Conservation (phyloP, 2,329 filamentous ascomycete genomes). For the Mycogone perniciosa region DNA sequence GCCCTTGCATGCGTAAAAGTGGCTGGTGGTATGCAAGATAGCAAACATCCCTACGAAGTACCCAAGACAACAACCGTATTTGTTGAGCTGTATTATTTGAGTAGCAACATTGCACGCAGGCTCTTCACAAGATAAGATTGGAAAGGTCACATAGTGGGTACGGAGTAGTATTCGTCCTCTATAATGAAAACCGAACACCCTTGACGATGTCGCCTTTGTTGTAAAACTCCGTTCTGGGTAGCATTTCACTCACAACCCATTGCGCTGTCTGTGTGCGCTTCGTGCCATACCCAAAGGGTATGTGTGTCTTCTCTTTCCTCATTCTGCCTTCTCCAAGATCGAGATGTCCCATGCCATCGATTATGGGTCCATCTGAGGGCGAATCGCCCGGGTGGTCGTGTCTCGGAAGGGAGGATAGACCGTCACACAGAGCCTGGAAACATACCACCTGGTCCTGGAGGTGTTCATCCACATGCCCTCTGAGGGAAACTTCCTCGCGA, state of each 20-base stretch:
- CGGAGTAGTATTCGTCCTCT: background rate
- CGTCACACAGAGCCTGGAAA: slow-evolving; percentile 53
- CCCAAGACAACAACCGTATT: too few species aligned
- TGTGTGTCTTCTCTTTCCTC: slow-evolving; percentile 38
- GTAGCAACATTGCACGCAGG: too few species aligned
- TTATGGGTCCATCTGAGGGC: slow-evolving; percentile 15
- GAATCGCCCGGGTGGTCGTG: slow-evolving; percentile 15
- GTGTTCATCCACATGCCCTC: slow-evolving; percentile 48
- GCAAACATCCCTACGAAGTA: too few species aligned
- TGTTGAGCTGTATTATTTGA: too few species aligned
- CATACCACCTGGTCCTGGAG: slow-evolving; percentile 57
- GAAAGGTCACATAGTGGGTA: too few species aligned
- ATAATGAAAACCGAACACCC: slow-evolving; percentile 33
- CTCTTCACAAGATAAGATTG: too few species aligned
- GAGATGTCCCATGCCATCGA: slow-evolving; percentile 26
- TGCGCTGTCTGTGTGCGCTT: slow-evolving; percentile 53
- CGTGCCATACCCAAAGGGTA: slow-evolving; percentile 51
- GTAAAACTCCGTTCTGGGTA: slow-evolving; percentile 45
- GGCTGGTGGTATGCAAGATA: too few species aligned
- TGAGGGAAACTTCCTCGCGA: slow-evolving; percentile 36
- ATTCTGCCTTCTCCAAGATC: slow-evolving; percentile 20
- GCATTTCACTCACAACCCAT: slow-evolving; percentile 49
- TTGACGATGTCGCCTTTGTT: slow-evolving; percentile 44
- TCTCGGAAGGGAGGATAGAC: slow-evolving; percentile 41
- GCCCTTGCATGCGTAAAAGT: too few species aligned